Base-by-base conservation (phyloP, 805 yeast species). In the Teunomyces tritomae region DNA sequence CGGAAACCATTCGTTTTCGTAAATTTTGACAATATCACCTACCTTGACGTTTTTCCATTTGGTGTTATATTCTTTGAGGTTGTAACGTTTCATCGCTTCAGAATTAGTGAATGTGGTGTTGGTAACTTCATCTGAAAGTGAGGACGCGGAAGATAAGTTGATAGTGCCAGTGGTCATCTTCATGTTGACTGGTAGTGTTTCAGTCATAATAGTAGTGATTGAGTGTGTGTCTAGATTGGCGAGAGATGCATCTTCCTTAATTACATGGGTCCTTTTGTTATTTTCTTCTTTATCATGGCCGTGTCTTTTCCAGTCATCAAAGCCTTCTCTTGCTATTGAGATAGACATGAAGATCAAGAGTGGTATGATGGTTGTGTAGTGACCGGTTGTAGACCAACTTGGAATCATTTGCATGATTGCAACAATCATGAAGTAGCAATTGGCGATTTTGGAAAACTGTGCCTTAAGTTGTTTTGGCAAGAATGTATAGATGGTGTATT, bases 341-440 rank as follows among this genome's bases (percentile, higher is more conserved):
- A 94, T 87, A 6, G 89, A 74, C 69, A 94, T 88, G 64, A 94
- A 94, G 5, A 94, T 78, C 65, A 84, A 70, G 48, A 94, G 73
- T 1, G 99, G 98, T 35, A 91, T 77, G 57, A 94, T 92, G 1
- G 99, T 94, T 3, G 98, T 94, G 62, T 83, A 89, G 9, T 90
- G 86, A 50, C 98, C 99, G 0, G 99, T 94, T 5, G 99, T 89
- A 1, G 97, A 89, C 97, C 97, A 94, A 2, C 90, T 82, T 0
- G 99, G 98, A 42, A 94, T 85, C 91, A 92, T 84, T 63, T 94
- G 99, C 73, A 94, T 73, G 51, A 94, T 86, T 2, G 98, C 91
- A 13, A 94, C 94, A 2, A 83, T 75, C 78, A 94, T 70, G 67
- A 94, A 94, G 65, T 94, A 92, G 51, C 91, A 75, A 62, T 94